Conservation (phyloP, 2,329 filamentous ascomycete genomes). For the Teratosphaeria gauchensis region DNA sequence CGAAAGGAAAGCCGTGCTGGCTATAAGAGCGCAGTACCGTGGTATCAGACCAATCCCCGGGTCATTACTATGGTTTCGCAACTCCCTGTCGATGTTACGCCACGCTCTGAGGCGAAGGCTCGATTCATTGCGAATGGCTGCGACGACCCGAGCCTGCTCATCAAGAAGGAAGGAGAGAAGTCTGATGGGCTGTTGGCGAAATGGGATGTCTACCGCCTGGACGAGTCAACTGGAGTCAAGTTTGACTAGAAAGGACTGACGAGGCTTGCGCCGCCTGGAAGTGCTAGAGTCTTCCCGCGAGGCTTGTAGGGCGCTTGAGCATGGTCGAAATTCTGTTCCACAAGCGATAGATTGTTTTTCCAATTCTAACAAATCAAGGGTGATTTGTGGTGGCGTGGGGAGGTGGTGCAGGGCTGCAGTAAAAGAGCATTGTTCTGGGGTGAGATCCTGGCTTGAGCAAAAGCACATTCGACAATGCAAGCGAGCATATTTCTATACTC, state of each 20-base stretch:
- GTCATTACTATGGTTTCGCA: constrained; percentile 23
- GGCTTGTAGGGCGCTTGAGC: too few species aligned
- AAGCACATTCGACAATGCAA: too few species aligned
- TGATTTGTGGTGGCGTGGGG: too few species aligned
- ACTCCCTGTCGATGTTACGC: constrained; percentile 19
- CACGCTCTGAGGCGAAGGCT: constrained; percentile 7
- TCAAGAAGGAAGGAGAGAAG: constrained; percentile 1
- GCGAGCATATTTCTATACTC: too few species aligned
- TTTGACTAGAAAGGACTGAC: constrained; percentile 6
- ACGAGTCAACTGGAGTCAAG: constrained; percentile 2
- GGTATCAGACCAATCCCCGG: constrained; percentile 24
- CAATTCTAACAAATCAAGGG: too few species aligned
- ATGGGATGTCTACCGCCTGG: constrained; percentile 6
- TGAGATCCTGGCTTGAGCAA: too few species aligned
- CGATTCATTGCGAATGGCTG: background rate
- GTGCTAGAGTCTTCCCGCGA: too few species aligned
- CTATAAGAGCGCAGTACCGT: constrained; percentile 15
- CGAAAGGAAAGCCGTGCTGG: constrained; percentile 11
- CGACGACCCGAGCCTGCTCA: constrained; percentile 4
- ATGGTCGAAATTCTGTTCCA: too few species aligned
- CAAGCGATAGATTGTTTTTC: too few species aligned
- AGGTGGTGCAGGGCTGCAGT: too few species aligned
- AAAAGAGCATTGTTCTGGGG: too few species aligned
- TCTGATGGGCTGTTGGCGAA: constrained; percentile 3
- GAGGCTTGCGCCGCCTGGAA: background rate